phyloP scores from a whole-genome alignment of 148 eudicot genomes.

The Rhododendron henanense region DNA sequence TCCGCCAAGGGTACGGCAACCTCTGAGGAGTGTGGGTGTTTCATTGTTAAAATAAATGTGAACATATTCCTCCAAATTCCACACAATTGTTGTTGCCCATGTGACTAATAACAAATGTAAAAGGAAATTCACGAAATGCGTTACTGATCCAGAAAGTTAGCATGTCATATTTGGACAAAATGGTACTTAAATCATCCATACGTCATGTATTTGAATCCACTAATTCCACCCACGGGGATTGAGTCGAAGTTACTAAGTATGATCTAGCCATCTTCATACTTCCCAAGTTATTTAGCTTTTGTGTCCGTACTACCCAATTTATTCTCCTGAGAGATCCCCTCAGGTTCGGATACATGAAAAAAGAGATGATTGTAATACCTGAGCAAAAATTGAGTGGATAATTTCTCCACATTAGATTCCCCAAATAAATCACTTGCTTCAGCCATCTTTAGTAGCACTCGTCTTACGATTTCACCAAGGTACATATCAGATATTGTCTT shows the following conservation, averaged over 20 bases:
- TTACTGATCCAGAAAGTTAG: neutral
- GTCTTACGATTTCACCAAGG: slow-evolving; percentile 72
- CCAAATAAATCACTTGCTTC: slow-evolving; percentile 56
- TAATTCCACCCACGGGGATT: neutral
- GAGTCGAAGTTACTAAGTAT: neutral
- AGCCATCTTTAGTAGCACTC: slow-evolving; percentile 62
- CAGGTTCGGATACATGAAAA: neutral
- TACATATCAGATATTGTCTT: slow-evolving; percentile 82
- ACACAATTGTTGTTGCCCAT: neutral
- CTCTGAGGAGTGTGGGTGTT: neutral
- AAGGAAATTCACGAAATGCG: neutral
- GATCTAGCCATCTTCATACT: neutral
- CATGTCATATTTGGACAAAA: neutral
- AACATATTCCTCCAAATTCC: neutral
- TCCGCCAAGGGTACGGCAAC: neutral
- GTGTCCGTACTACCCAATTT: neutral
- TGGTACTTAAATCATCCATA: neutral
- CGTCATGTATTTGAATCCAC: no score
- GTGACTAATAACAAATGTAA: neutral
- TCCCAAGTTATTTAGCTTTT: neutral
- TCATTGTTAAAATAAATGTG: neutral
- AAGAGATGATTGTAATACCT: slow-evolving; percentile 20
- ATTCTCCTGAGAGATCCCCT: neutral
- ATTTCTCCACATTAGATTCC: slow-evolving; percentile 36
- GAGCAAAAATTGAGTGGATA: slow-evolving; percentile 54